Evolutionary conservation across 2,329 filamentous ascomycete genomes (phyloP).

Genomic region (Fusarium nisikadoi): DNA sequence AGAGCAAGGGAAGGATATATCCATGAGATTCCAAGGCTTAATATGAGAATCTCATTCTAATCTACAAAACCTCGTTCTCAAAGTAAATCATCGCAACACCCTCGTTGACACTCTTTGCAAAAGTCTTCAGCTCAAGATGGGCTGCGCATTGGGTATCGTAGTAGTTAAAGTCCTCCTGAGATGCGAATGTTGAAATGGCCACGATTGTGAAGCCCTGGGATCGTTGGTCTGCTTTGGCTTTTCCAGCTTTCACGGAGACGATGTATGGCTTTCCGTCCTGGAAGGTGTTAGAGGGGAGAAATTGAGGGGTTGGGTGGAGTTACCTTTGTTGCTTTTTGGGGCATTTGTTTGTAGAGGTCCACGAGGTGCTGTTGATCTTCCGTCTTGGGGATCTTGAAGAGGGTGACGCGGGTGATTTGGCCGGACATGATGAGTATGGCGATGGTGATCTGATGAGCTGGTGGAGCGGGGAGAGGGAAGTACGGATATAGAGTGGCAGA

Average conservation of each 20-base stretch:
- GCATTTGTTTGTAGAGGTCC: conserved; percentile 48
- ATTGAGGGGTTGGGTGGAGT: fast-evolving
- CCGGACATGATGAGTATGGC: conserved; percentile 18
- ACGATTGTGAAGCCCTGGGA: conserved; percentile 68
- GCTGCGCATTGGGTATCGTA: conserved; percentile 62
- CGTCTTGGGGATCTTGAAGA: conserved; percentile 52
- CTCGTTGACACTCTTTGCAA: conserved; percentile 47
- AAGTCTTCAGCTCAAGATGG: conserved; percentile 46
- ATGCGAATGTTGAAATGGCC: conserved; percentile 66
- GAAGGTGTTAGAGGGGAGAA: fast-evolving
- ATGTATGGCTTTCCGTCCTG: conserved; percentile 73
- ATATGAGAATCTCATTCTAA: conserved; percentile 21
- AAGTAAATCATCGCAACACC: conserved; percentile 66
- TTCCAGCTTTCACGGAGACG: conserved; percentile 58
- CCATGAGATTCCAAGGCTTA: conserved; percentile 48
- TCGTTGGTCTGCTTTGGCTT: conserved; percentile 63
- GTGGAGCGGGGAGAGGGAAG: neutral
- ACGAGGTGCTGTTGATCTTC: conserved; percentile 48
- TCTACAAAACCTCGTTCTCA: conserved; percentile 35
- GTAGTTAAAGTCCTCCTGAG: conserved; percentile 68
- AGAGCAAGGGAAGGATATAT: conserved; percentile 45
- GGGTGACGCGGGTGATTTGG: conserved; percentile 47
- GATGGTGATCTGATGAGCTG: neutral
- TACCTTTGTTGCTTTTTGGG: conserved; percentile 47
- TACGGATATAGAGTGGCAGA: neutral